Percentiles rank a stretch among this genome's conserved stretches.
Conservation (phyloP, 192 early-diverging fungal species). For the Gaertneriomyces sp. region DNA sequence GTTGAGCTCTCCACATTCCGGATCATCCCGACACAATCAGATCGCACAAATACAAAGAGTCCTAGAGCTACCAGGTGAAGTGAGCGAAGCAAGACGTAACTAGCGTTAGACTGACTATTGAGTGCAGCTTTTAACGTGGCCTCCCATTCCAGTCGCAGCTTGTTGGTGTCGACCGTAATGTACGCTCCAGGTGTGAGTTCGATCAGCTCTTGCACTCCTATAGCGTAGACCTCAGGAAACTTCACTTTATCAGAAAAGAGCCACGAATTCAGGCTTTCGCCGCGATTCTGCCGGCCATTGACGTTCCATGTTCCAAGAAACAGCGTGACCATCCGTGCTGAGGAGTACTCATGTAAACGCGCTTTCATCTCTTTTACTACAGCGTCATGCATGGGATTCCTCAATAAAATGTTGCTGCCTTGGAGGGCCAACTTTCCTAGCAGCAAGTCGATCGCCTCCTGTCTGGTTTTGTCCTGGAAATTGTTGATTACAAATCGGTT, state of each 20-base stretch:
- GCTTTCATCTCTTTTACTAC: conserved; percentile 32
- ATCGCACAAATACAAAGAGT: conserved; percentile 81
- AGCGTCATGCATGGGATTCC: conserved; percentile 37
- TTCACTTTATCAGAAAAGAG: conserved; percentile 41
- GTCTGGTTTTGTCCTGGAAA: conserved; percentile 85
- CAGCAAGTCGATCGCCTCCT: conserved; percentile 87
- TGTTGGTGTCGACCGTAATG: conserved; percentile 46
- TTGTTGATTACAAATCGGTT: conserved; percentile 94
- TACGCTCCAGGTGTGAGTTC: conserved; percentile 69
- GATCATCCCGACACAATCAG: conserved; percentile 62
- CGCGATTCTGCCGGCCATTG: conserved; percentile 67
- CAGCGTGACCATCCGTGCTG: conserved; percentile 55
- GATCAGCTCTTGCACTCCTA: conserved; percentile 98
- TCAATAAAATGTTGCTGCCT: conserved; percentile 31
- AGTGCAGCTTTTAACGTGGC: conserved; percentile 23
- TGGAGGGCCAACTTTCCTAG: conserved; percentile 54
- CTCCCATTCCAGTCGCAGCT: conserved; percentile 43
- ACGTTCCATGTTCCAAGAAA: conserved; percentile 90
- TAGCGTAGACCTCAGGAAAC: conserved; percentile 73
- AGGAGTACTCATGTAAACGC: conserved; percentile 52
- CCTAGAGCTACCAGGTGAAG: conserved; percentile 88
- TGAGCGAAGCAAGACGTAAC: conserved; percentile 80
- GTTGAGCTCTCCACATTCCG: conserved; percentile 78
- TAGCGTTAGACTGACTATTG: conserved; percentile 33
- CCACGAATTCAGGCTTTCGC: conserved; percentile 60